Conservation (phyloP, 2,329 filamentous ascomycete genomes). For the Myriosclerotinia scirpicola region DNA sequence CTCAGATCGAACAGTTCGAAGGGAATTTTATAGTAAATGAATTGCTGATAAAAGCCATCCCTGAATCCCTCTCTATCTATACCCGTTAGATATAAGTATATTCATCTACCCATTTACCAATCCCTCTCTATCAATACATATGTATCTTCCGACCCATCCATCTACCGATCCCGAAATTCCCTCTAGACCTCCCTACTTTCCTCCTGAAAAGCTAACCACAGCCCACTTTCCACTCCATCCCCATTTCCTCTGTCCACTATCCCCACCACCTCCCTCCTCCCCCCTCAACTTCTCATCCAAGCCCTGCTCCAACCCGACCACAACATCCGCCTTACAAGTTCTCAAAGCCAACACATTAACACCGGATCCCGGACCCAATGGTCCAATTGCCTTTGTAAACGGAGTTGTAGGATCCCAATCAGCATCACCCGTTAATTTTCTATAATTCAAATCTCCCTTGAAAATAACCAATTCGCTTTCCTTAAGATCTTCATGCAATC, state of each 20-base stretch:
- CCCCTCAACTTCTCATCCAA: slow-evolving; percentile 77
- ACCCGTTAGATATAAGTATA: background rate
- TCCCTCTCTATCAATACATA: background rate
- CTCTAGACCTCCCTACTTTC: slow-evolving; percentile 49
- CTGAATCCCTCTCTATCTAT: background rate
- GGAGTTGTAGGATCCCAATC: slow-evolving; percentile 85
- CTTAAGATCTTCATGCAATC: slow-evolving; percentile 75
- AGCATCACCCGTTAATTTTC: slow-evolving; percentile 85
- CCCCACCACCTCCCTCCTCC: slow-evolving; percentile 68
- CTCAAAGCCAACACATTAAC: slow-evolving; percentile 82
- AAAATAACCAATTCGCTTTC: slow-evolving; percentile 86
- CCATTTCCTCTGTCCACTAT: slow-evolving; percentile 70
- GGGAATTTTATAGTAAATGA: background rate
- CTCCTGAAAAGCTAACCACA: slow-evolving; percentile 80
- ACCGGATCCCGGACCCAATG: slow-evolving; percentile 77
- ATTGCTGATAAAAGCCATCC: background rate
- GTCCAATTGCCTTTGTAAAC: slow-evolving; percentile 81
- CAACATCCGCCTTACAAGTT: slow-evolving; percentile 95
- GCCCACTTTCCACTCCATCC: slow-evolving; percentile 97
- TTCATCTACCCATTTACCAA: background rate
- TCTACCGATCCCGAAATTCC: too few species aligned
- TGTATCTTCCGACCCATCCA: too few species aligned
- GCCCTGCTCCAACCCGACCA: slow-evolving; percentile 80
- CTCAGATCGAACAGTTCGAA: background rate
- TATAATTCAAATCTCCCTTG: slow-evolving; percentile 96